A percentile compares a stretch with the other conserved stretches of the same genome.
These are phyloP conservation scores for Lepidium didymum DNA, from an alignment of 345 rosid genomes.

Conservation along the genomic window DNA sequence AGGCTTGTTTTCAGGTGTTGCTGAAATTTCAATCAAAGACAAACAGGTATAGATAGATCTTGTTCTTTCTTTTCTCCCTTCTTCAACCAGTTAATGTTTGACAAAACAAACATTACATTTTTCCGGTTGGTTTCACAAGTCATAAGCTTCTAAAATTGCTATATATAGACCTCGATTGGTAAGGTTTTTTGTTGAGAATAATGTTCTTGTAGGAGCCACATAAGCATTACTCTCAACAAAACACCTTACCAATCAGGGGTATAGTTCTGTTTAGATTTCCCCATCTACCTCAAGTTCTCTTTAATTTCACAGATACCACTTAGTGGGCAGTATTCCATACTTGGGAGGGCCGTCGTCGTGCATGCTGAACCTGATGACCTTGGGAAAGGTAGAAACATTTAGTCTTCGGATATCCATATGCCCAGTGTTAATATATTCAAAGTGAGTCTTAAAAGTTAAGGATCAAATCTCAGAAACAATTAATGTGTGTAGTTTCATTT, in stretches of 20 bases:
- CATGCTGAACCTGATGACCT: slow-evolving; percentile 94
- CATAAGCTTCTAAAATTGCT: not conserved
- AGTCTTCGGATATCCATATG: not conserved
- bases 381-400: slow-evolving; percentile 53
- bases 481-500: not conserved
- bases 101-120: not conserved
- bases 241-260: no score
- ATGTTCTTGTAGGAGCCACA: no score
- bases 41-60: slow-evolving; percentile 35
- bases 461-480: not conserved
- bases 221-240: no score
- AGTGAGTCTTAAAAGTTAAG: not conserved
- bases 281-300: not conserved
- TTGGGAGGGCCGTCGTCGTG: slow-evolving; percentile 90
- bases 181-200: no score
- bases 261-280: not conserved
- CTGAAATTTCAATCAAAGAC: slow-evolving; percentile 68
- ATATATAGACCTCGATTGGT: no score
- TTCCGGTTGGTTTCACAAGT: not conserved
- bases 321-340: slow-evolving; percentile 62
- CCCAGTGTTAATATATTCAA: not conserved
- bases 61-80: not conserved
- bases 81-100: not conserved
- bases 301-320: slow-evolving; percentile 65
- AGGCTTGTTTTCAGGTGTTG: slow-evolving; percentile 57